Conservation (phyloP, 441 rosid species). For the Geranium incanum region DNA sequence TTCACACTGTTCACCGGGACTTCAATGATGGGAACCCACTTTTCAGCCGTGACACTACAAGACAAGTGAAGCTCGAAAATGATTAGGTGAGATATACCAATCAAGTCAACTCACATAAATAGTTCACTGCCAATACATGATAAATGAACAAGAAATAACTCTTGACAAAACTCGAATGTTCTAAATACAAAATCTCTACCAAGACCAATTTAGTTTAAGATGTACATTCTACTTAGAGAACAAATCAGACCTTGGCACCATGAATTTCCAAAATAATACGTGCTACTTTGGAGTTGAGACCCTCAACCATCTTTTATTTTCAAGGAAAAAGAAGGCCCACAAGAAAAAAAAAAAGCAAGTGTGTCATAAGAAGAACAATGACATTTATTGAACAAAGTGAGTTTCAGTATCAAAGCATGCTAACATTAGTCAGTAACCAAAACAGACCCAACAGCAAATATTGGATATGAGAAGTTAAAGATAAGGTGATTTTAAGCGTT, state of each 20-base stretch:
- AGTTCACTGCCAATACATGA: neutral
- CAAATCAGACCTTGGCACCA: neutral
- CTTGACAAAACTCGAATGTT: neutral
- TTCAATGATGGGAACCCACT: constrained; percentile 91
- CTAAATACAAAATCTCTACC: neutral
- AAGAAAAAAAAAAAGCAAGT: neutral
- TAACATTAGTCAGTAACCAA: neutral
- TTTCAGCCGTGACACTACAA: constrained; percentile 89
- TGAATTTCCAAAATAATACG: neutral
- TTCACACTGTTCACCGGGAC: constrained; percentile 75
- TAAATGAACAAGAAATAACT: neutral
- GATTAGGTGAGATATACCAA: constrained; percentile 4
- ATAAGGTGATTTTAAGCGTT: constrained; percentile 2
- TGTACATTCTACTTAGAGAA: neutral
- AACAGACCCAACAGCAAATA: neutral
- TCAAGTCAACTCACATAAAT: constrained; percentile 4
- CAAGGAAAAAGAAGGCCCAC: neutral
- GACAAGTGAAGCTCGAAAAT: constrained; percentile 16
- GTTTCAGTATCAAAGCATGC: neutral
- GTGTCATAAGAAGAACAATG: neutral
- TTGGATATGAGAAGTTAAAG: neutral
- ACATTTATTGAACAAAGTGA: neutral
- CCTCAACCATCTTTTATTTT: neutral
- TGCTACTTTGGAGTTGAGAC: neutral
- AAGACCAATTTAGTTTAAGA: no score